These are phyloP conservation scores for Hypomyces perniciosus DNA, from an alignment of 2,329 filamentous ascomycete species.

Conservation along the genomic window DNA sequence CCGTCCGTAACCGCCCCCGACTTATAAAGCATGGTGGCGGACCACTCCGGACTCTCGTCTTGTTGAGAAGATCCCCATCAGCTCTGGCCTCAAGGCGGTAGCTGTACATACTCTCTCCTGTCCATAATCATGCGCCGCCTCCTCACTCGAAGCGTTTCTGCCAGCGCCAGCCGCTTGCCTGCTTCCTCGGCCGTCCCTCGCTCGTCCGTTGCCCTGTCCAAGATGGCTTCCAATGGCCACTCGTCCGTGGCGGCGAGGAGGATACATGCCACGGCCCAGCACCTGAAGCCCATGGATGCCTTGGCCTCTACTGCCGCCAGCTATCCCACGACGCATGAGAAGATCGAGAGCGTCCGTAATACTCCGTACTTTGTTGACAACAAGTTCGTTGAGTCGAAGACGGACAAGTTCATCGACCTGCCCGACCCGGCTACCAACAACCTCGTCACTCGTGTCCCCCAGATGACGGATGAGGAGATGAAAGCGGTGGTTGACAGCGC, in stretches of 20 bases:
- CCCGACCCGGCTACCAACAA: constrained; percentile 82
- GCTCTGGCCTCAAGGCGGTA: neutral
- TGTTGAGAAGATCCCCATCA: neutral
- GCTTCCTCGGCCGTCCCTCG: constrained; percentile 21
- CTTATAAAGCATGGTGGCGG: neutral
- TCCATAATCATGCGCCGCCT: constrained; percentile 40
- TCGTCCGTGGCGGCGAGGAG: constrained; percentile 41
- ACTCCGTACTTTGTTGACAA: constrained; percentile 82
- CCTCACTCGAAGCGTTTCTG: constrained; percentile 34
- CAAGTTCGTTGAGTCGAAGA: constrained; percentile 61
- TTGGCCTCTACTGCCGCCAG: constrained; percentile 50
- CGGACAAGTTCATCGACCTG: constrained; percentile 70
- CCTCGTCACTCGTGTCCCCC: constrained; percentile 74
- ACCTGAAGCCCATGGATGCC: constrained; percentile 46
- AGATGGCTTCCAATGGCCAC: constrained; percentile 30
- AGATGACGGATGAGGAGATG: constrained; percentile 74
- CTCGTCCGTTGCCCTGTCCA: constrained; percentile 24
- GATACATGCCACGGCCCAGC: constrained; percentile 51
- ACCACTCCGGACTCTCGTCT: neutral
- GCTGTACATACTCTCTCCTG: neutral
- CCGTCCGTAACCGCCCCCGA: neutral
- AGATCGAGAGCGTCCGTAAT: constrained; percentile 59
- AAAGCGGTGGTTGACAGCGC: constrained; percentile 69
- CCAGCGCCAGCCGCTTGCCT: constrained; percentile 29
- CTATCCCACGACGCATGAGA: constrained; percentile 68